These are phyloP conservation scores for Apiospora aurea DNA, from an alignment of 2,329 filamentous ascomycete species.

Conservation along the genomic window DNA sequence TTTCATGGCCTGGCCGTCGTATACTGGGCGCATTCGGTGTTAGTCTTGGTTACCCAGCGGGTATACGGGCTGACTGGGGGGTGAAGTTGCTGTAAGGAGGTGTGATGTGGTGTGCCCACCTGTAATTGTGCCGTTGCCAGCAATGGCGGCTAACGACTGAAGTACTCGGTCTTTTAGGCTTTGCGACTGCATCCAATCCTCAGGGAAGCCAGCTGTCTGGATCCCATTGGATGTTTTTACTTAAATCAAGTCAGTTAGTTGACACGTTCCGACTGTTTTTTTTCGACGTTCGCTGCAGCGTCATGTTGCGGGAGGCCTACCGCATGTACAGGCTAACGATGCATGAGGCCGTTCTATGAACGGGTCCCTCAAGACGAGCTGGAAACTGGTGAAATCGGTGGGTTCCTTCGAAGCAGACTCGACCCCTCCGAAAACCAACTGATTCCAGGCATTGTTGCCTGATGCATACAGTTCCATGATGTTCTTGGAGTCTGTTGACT, in stretches of 20 bases:
- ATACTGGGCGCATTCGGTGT: constrained; percentile 30
- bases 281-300: background rate
- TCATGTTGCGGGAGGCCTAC: constrained; percentile 41
- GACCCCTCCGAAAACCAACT: constrained; percentile 8
- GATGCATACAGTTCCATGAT: constrained; percentile 59
- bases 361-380: constrained; percentile 47
- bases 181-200: constrained; percentile 32
- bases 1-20: constrained; percentile 35
- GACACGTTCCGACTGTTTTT: background rate
- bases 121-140: constrained; percentile 44
- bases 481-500: background rate
- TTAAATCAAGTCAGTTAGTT: constrained; percentile 17
- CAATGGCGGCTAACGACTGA: constrained; percentile 39
- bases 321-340: constrained; percentile 52
- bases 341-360: constrained; percentile 41
- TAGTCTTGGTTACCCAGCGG: constrained; percentile 18
- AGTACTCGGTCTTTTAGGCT: constrained; percentile 35
- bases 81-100: background rate
- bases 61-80: background rate
- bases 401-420: constrained; percentile 42
- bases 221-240: constrained; percentile 37
- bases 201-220: constrained; percentile 39
- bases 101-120: constrained; percentile 33
- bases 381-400: constrained; percentile 55
- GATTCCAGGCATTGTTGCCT: constrained; percentile 64